Evolutionary conservation across 495 filamentous ascomycete species (phyloP).

Genomic region (Penicillium samsonianum): DNA sequence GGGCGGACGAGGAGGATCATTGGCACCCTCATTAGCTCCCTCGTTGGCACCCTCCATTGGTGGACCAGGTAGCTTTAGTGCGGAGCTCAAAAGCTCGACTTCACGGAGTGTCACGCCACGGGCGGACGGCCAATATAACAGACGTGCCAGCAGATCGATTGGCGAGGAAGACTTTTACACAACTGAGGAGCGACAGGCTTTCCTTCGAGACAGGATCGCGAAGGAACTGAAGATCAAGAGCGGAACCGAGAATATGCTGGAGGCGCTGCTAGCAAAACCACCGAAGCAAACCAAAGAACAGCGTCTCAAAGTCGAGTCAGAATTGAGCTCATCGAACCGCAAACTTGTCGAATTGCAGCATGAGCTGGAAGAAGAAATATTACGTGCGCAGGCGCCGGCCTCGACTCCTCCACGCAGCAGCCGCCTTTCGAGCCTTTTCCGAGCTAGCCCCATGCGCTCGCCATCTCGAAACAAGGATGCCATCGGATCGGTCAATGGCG

Average conservation of each 20-base stretch:
- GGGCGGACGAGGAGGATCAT: constrained; percentile 53
- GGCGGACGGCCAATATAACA: constrained; percentile 56
- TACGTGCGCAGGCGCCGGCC: constrained; percentile 60
- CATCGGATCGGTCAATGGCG: constrained; percentile 45
- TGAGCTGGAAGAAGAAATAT: constrained; percentile 74
- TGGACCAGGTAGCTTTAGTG: constrained; percentile 89
- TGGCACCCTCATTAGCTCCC: constrained; percentile 13
- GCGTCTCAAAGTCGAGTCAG: constrained; percentile 79
- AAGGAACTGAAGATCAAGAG: constrained; percentile 97
- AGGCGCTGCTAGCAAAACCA: constrained; percentile 92
- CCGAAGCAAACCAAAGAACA: constrained; percentile 94
- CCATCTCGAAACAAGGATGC: constrained; percentile 57
- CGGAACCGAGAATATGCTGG: constrained; percentile 94
- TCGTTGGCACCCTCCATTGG: constrained; percentile 65
- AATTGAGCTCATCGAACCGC: constrained; percentile 86
- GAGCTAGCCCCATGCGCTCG: constrained; percentile 63
- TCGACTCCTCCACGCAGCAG: constrained; percentile 64
- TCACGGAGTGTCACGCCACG: constrained; percentile 70
- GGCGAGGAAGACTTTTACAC: constrained; percentile 59
- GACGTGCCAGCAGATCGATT: constrained; percentile 62
- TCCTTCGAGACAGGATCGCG: constrained; percentile 77
- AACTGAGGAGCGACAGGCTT: constrained; percentile 72
- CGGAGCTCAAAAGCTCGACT: constrained; percentile 77
- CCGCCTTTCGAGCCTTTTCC: constrained; percentile 70
- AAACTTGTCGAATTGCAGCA: constrained; percentile 81